Conservation (phyloP, 192 early-diverging fungal genomes). For the Podochytrium sp. region DNA sequence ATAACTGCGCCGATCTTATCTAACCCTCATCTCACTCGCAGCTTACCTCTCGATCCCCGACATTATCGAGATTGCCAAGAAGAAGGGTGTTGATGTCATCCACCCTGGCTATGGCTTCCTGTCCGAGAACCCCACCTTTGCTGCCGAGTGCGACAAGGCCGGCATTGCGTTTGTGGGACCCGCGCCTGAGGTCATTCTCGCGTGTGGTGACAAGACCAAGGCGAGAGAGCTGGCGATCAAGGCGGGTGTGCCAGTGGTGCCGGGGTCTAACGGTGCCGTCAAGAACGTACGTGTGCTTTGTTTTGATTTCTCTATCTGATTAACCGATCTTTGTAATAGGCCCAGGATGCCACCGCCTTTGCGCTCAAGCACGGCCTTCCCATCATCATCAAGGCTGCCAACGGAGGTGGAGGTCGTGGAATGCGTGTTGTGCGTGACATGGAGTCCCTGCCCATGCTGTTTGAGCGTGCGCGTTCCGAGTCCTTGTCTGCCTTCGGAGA, state of each 20-base stretch:
- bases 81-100: constrained; percentile 79
- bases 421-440: constrained; percentile 91
- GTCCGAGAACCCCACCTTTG: constrained; percentile 92
- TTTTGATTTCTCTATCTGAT: background rate
- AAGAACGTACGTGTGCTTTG: background rate
- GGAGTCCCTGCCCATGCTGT: constrained; percentile 73
- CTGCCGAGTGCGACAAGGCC: constrained; percentile 82
- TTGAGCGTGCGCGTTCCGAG: constrained; percentile 86
- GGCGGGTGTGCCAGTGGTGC: constrained; percentile 84
- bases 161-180: constrained; percentile 95
- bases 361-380: constrained; percentile 85
- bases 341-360: constrained; percentile 60
- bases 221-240: constrained; percentile 77
- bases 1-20: background rate
- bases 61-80: constrained; percentile 83
- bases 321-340: background rate
- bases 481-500: constrained; percentile 94
- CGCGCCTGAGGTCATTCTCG: constrained; percentile 78
- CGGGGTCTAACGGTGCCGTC: constrained; percentile 60
- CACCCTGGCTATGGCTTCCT: constrained; percentile 98
- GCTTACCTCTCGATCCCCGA: constrained; percentile 94
- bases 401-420: constrained; percentile 93
- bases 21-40: background rate
- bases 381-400: constrained; percentile 96
- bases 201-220: constrained; percentile 94